These are phyloP conservation scores for Penicillium steckii DNA, from an alignment of 495 filamentous ascomycete genomes.

Conservation along the genomic window DNA sequence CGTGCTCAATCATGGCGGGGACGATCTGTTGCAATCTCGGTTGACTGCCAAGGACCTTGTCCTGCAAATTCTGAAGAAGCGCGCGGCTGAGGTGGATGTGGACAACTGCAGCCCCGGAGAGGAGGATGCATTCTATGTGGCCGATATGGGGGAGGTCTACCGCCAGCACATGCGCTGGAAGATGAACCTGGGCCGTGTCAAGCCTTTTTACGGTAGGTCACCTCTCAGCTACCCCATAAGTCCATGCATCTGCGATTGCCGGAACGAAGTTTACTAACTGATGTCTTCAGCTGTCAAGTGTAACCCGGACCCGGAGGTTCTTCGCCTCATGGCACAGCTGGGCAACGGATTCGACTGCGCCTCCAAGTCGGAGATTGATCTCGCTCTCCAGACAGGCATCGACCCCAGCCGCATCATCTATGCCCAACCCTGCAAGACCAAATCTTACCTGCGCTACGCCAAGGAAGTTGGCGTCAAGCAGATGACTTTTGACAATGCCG, in stretches of 20 bases:
- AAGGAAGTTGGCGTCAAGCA: constrained; percentile 82
- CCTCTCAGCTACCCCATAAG: background rate
- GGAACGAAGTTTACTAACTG: constrained; percentile 3
- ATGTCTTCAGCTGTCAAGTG: constrained; percentile 82
- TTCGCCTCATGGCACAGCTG: constrained; percentile 80
- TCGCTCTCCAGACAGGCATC: constrained; percentile 79
- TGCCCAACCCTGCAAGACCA: constrained; percentile 98
- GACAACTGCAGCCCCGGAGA: constrained; percentile 84
- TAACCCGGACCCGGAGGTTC: constrained; percentile 87
- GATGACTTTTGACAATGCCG: constrained; percentile 98
- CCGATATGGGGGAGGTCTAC: constrained; percentile 97
- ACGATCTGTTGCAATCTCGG: constrained; percentile 44
- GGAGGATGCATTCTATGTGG: constrained; percentile 97
- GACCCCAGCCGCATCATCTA: constrained; percentile 96
- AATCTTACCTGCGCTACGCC: constrained; percentile 91
- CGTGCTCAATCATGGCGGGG: constrained; percentile 37
- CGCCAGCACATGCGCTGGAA: constrained; percentile 99
- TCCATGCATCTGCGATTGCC: background rate
- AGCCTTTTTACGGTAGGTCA: constrained; percentile 89
- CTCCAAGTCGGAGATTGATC: constrained; percentile 93
- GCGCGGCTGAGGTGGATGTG: constrained; percentile 76
- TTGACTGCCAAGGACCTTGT: constrained; percentile 61
- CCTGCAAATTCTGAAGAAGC: constrained; percentile 74
- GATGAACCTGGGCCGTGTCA: constrained; percentile 85
- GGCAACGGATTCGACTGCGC: constrained; percentile 98